Evolutionary conservation across 2,329 filamentous ascomycete genomes (phyloP).

Genomic region (Calonectria honghensis): DNA sequence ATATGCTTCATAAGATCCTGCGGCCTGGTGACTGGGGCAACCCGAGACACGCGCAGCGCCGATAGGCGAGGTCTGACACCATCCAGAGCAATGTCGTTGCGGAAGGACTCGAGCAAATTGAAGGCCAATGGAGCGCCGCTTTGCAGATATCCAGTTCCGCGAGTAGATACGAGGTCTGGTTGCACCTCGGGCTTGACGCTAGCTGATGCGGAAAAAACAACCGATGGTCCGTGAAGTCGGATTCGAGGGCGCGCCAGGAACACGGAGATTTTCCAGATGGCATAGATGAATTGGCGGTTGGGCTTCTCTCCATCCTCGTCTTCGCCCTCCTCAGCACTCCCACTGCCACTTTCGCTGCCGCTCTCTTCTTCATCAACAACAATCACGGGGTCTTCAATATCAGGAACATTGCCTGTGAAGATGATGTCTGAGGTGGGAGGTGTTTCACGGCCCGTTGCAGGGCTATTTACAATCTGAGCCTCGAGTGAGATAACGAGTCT

Average conservation of each 20-base stretch:
- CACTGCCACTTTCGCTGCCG: conserved; percentile 52
- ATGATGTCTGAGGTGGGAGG: conserved; percentile 75
- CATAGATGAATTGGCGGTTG: conserved; percentile 66
- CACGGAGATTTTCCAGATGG: conserved; percentile 77
- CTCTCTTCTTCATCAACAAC: conserved; percentile 65
- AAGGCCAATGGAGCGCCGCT: conserved; percentile 81
- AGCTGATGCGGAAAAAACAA: conserved; percentile 79
- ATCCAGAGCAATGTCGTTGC: conserved; percentile 77
- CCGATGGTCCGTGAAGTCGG: conserved; percentile 78
- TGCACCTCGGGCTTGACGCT: conserved; percentile 72
- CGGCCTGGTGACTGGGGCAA: conserved; percentile 79
- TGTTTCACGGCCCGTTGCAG: conserved; percentile 67
- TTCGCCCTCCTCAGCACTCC: conserved; percentile 52
- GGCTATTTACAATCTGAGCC: conserved; percentile 77
- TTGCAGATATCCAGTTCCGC: conserved; percentile 78
- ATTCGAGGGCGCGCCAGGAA: conserved; percentile 77
- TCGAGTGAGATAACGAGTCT: conserved; percentile 81
- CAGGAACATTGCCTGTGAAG: conserved; percentile 72
- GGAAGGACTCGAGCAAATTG: conserved; percentile 86
- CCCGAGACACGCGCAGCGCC: conserved; percentile 83
- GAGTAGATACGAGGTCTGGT: conserved; percentile 50
- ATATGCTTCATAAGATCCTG: conserved; percentile 79
- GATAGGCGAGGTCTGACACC: conserved; percentile 81
- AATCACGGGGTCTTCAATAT: conserved; percentile 70
- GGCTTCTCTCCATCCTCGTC: conserved; percentile 48